A percentile compares a stretch with the other conserved stretches of the same genome.
phyloP scores from a whole-genome alignment of 371 early-diverging fungal species.

The Catenaria anguillulae region DNA sequence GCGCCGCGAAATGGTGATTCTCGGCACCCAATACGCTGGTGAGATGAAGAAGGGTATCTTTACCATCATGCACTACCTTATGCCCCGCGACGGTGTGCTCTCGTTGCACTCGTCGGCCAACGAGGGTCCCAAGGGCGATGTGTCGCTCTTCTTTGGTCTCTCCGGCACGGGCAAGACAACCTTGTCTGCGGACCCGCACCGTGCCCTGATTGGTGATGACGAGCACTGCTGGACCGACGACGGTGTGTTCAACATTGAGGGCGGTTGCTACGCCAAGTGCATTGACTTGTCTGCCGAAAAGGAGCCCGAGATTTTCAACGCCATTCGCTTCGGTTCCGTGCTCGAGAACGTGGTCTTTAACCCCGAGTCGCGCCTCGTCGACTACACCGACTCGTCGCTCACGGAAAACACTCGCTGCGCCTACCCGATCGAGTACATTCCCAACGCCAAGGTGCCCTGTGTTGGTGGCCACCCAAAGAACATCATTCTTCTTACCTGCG shows the following conservation, averaged over 20 bases:
- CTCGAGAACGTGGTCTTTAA: slow-evolving; percentile 90
- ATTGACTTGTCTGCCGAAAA: slow-evolving; percentile 86
- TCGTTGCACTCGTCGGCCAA: slow-evolving; percentile 94
- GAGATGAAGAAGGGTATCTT: slow-evolving; percentile 98
- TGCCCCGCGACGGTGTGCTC: slow-evolving; percentile 90
- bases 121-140: slow-evolving; percentile 79
- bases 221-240: slow-evolving; percentile 96
- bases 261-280: slow-evolving; percentile 96
- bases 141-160: slow-evolving; percentile 93
- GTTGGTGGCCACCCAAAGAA: slow-evolving; percentile 87
- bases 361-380: slow-evolving; percentile 63
- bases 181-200: slow-evolving; percentile 84
- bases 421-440: slow-evolving; percentile 94
- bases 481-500: slow-evolving; percentile 92
- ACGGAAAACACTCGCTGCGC: slow-evolving; percentile 97
- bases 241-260: slow-evolving; percentile 95
- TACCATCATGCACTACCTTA: slow-evolving; percentile 96
- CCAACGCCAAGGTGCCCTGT: slow-evolving; percentile 90
- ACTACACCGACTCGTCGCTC: slow-evolving; percentile 60
- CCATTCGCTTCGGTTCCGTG: slow-evolving; percentile 85
- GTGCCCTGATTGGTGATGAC: slow-evolving; percentile 91
- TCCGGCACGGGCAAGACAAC: slow-evolving; percentile 98
- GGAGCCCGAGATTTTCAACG: slow-evolving; percentile 95
- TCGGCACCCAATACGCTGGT: slow-evolving; percentile 94
- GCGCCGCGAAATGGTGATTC: slow-evolving; percentile 67